phyloP scores from a whole-genome alignment of 108 stramenopile species.

The Cyclotella sp. region DNA sequence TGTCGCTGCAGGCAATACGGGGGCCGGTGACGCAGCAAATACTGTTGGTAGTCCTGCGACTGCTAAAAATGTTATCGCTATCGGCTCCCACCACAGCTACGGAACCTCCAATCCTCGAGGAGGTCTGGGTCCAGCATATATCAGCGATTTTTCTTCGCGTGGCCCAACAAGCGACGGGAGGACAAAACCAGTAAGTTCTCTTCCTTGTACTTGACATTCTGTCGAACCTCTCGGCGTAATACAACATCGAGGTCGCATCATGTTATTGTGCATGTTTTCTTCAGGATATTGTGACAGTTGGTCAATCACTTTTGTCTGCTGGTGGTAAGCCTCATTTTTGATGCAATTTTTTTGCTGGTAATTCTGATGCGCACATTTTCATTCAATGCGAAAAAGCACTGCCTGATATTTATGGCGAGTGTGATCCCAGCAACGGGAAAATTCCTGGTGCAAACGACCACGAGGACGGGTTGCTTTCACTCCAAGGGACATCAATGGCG shows the following conservation, averaged over 20 bases:
- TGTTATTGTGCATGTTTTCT: no score
- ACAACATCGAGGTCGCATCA: not conserved
- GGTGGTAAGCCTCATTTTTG: constrained; percentile 20
- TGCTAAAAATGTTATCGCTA: constrained; percentile 47
- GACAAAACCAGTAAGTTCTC: constrained; percentile 37
- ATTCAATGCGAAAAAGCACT: constrained; percentile 19
- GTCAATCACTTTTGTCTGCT: constrained; percentile 53
- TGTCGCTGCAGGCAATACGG: constrained; percentile 44
- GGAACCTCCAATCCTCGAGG: constrained; percentile 9
- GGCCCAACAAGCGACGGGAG: constrained; percentile 50
- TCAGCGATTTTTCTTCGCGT: constrained; percentile 42
- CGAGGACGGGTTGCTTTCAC: constrained; percentile 32
- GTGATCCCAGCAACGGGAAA: constrained; percentile 20
- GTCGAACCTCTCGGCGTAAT: not conserved
- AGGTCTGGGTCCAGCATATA: constrained; percentile 35
- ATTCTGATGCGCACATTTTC: not conserved
- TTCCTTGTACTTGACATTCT: not conserved
- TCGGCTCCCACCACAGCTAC: constrained; percentile 30
- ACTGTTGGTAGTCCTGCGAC: constrained; percentile 46
- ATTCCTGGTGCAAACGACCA: constrained; percentile 14
- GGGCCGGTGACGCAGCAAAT: constrained; percentile 19
- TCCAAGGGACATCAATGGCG: constrained; percentile 60
- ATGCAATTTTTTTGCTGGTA: not conserved
- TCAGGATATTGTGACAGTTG: constrained; percentile 39
- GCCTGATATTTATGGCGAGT: constrained; percentile 27